phyloP scores from a whole-genome alignment of 371 early-diverging fungal species.

The Mortierella sp. region DNA sequence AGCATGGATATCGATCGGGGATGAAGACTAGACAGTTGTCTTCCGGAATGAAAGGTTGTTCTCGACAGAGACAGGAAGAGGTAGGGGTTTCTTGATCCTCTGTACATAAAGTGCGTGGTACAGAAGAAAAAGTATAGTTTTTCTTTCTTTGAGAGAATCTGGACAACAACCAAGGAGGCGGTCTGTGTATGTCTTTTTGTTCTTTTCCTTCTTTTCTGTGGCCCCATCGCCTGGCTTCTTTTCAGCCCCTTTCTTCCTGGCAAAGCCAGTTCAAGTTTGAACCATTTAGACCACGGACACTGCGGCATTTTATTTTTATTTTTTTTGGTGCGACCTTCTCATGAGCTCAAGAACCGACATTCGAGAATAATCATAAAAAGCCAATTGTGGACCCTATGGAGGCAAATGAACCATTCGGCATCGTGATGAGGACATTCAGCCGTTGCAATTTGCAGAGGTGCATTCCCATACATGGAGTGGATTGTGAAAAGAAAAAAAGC shows the following conservation, averaged over 20 bases:
- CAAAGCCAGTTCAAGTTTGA: not conserved
- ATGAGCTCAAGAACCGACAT: not conserved
- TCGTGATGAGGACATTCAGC: too few species aligned
- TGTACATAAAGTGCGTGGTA: not conserved
- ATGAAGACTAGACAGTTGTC: not conserved
- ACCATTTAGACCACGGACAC: not conserved
- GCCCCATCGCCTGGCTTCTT: not conserved
- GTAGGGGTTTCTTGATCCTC: not conserved
- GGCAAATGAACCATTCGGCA: not conserved
- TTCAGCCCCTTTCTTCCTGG: not conserved
- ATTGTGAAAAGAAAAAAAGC: too few species aligned
- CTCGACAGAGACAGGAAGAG: not conserved
- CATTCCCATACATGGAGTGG: too few species aligned
- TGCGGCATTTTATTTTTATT: not conserved
- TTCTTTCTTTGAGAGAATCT: not conserved
- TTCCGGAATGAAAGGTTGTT: not conserved
- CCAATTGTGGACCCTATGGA: not conserved
- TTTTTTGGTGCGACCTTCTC: not conserved
- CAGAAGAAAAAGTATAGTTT: not conserved
- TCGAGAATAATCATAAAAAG: not conserved
- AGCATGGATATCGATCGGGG: not conserved
- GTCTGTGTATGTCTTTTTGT: not conserved
- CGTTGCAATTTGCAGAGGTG: too few species aligned
- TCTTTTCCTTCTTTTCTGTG: not conserved
- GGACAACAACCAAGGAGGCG: not conserved